Conservation (phyloP, 768 basidiomycete species). For the Dacryopinax primogenitus region DNA sequence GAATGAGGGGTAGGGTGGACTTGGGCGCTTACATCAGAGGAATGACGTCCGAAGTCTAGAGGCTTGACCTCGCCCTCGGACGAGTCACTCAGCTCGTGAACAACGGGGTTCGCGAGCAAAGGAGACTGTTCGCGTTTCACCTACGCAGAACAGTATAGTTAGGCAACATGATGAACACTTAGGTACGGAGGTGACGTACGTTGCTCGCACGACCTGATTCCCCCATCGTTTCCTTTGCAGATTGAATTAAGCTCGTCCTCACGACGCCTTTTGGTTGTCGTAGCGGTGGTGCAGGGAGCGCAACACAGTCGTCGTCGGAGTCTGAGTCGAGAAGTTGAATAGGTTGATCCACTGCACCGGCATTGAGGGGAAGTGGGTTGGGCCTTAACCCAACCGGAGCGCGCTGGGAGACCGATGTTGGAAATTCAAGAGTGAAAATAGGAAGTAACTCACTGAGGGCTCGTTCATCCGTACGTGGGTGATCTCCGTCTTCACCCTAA, state of each 20-base stretch:
- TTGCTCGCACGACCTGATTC: too few species aligned
- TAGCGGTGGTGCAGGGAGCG: background rate
- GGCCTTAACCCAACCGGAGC: background rate
- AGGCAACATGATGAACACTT: too few species aligned
- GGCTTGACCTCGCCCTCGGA: background rate
- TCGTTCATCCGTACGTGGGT: background rate
- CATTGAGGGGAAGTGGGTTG: background rate
- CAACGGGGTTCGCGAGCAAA: background rate
- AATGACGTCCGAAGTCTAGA: background rate
- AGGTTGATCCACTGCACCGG: background rate
- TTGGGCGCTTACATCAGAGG: background rate
- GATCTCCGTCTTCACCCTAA: background rate
- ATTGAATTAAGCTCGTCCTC: background rate
- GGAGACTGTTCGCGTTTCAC: background rate
- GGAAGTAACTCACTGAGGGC: background rate
- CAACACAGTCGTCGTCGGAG: background rate
- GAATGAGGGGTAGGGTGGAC: background rate
- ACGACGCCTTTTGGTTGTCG: background rate
- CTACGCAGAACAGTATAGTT: too few species aligned
- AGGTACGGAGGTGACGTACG: too few species aligned
- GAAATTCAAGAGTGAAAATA: background rate
- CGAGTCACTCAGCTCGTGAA: background rate
- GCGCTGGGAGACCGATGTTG: background rate
- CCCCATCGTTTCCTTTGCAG: background rate
- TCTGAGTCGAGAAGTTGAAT: background rate